These are phyloP conservation scores for Tricholoma flavovirens DNA, from an alignment of 768 basidiomycete species.

Conservation along the genomic window DNA sequence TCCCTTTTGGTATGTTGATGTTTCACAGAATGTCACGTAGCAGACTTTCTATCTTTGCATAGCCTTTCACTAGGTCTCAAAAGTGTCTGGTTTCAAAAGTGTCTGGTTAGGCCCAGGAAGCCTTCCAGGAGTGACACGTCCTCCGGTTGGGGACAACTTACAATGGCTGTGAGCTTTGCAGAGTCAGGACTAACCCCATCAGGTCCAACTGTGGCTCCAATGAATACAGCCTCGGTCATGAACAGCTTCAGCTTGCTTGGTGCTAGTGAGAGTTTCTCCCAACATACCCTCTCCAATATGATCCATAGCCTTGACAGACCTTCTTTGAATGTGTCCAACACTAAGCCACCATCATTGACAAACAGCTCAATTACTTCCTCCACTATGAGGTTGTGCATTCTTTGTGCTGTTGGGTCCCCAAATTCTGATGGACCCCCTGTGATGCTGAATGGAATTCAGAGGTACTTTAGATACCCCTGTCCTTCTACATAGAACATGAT, in stretches of 20 bases:
- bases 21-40: not conserved
- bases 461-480: conserved; percentile 28
- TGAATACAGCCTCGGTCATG: too few relatives aligned
- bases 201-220: conserved; percentile 20
- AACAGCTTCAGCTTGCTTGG: conserved; percentile 29
- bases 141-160: not conserved
- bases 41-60: not conserved
- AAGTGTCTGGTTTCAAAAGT: not conserved
- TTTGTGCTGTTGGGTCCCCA: too few relatives aligned
- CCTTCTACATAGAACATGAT: conserved; percentile 31
- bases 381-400: conserved; percentile 23
- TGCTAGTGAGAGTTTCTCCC: conserved; percentile 25
- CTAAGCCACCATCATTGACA: conserved; percentile 33
- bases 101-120: not conserved
- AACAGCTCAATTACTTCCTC: conserved; percentile 27
- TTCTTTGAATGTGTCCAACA: conserved; percentile 26
- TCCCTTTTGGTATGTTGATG: too few relatives aligned
- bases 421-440: conserved; percentile 34
- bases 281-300: conserved; percentile 22
- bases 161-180: too few relatives aligned
- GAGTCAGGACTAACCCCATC: not conserved
- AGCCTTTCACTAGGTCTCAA: too few relatives aligned
- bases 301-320: conserved; percentile 16
- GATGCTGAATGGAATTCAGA: conserved; percentile 34
- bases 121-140: not conserved